Evolutionary conservation across 805 yeast genomes (phyloP), one percentile per base, ranked within the genome.

Genomic region (Schizosaccharomyces lindneri): DNA sequence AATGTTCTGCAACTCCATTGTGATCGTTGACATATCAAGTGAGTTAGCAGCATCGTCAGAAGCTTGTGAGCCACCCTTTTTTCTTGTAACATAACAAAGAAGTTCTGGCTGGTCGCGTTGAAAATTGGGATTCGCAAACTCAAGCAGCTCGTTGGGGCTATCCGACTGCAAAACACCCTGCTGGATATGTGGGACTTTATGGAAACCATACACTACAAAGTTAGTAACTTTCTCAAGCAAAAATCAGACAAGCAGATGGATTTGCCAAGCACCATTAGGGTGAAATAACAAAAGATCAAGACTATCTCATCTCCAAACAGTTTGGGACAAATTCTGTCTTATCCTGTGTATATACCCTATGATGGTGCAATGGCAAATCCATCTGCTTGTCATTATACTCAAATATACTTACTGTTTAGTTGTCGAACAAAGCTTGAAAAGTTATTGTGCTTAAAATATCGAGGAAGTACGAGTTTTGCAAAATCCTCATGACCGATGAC

Each of bases 371-470:
- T 36, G 41, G 41, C 9, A 36, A 3, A 13, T 31, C 32, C 41
- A 6, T 5, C 11, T 6, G 41, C 41, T 36, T 36, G 41, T 13
- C 41, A 36, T 11, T 1, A 5, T 31, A 1, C 17, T 4, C 15
- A 55, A 55, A 55, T 19, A 31, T 27, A 55, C 59, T 55, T 55
- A 55, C 59, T 57, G 73, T 90, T 90, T 68, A 90, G 76, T 70
- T 90, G 98, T 64, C 98, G 81, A 17, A 93, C 97, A 76, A 93
- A 93, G 41, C 93, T 83, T 24, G 97, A 94, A 73, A 93, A 89
- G 70, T 93, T 90, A 64, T 86, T 84, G 73, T 93, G 98, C 71
- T 93, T 93, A 76, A 89, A 93, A 73, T 87, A 93, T 68, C 83
- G 82, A 4, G 99, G 98, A 64, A 93, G 73, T 32, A 93, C 83